Conservation (phyloP, 1,284 basidiomycete species). For the Coriolopsis trogii region DNA sequence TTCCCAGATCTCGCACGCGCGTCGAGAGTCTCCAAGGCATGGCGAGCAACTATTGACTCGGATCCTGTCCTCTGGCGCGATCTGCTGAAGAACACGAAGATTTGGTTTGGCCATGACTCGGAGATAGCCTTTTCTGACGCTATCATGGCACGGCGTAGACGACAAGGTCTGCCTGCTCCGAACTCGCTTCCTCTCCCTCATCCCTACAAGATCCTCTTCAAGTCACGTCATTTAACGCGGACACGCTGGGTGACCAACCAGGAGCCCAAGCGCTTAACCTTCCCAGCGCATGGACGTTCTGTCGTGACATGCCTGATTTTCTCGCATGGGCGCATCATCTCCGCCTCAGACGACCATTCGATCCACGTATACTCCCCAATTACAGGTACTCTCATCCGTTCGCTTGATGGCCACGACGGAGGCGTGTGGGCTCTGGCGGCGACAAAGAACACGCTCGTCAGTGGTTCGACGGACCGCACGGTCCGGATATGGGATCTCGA, state of each 20-base stretch:
- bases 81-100: conserved; percentile 73
- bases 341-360: conserved; percentile 91
- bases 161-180: conserved; percentile 43
- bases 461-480: conserved; percentile 92
- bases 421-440: conserved; percentile 94
- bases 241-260: conserved; percentile 77
- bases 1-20: conserved; percentile 79
- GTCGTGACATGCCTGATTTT: conserved; percentile 95
- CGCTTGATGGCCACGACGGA: conserved; percentile 89
- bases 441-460: conserved; percentile 85
- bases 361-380: conserved; percentile 89
- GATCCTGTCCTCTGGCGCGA: conserved; percentile 86
- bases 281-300: conserved; percentile 84
- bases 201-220: conserved; percentile 87
- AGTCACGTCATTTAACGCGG: conserved; percentile 78
- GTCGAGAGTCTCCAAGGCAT: conserved; percentile 78
- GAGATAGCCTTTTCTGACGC: conserved; percentile 72
- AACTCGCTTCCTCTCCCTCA: conserved; percentile 67
- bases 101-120: conserved; percentile 84
- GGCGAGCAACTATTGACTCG: conserved; percentile 83
- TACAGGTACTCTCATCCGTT: conserved; percentile 74
- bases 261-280: conserved; percentile 76
- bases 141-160: conserved; percentile 59
- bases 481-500: conserved; percentile 92
- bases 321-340: conserved; percentile 91